These are phyloP conservation scores for Circinella umbellata DNA, from an alignment of 371 early-diverging fungal genomes.

Conservation along the genomic window DNA sequence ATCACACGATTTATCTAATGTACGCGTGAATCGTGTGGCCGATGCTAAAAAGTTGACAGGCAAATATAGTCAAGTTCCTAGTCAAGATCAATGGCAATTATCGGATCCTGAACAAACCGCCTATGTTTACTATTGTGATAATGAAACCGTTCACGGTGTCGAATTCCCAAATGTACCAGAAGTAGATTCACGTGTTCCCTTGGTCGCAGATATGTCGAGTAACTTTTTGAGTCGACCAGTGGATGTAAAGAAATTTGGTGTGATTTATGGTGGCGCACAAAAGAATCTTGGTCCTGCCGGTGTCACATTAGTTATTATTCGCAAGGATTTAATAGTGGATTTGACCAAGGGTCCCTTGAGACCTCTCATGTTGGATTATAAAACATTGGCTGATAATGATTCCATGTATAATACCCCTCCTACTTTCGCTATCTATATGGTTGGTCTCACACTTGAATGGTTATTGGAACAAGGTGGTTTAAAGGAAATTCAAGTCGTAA, in stretches of 20 bases:
- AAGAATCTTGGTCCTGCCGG: constrained; percentile 98
- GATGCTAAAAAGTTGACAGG: constrained; percentile 61
- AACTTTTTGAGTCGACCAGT: constrained; percentile 89
- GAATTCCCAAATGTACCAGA: constrained; percentile 72
- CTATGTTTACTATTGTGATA: constrained; percentile 95
- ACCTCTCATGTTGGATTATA: constrained; percentile 90
- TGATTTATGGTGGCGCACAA: constrained; percentile 96
- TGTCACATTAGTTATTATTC: constrained; percentile 89
- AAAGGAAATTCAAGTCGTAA: constrained; percentile 61
- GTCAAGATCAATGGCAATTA: constrained; percentile 64
- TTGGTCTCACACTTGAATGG: constrained; percentile 88
- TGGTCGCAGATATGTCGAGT: constrained; percentile 96
- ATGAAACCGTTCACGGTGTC: constrained; percentile 97
- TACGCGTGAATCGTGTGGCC: constrained; percentile 69
- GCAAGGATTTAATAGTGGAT: constrained; percentile 82
- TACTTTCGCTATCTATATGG: constrained; percentile 92
- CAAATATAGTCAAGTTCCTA: constrained; percentile 49
- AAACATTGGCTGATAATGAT: constrained; percentile 76
- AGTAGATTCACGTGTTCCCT: constrained; percentile 71
- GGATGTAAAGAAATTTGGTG: constrained; percentile 82
- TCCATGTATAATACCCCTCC: constrained; percentile 98
- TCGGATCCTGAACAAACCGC: constrained; percentile 72
- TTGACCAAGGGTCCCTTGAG: constrained; percentile 53
- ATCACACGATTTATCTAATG: constrained; percentile 47
- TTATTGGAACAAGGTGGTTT: constrained; percentile 81